phyloP scores from a whole-genome alignment of 345 rosid species.

The Gossypium turneri region DNA sequence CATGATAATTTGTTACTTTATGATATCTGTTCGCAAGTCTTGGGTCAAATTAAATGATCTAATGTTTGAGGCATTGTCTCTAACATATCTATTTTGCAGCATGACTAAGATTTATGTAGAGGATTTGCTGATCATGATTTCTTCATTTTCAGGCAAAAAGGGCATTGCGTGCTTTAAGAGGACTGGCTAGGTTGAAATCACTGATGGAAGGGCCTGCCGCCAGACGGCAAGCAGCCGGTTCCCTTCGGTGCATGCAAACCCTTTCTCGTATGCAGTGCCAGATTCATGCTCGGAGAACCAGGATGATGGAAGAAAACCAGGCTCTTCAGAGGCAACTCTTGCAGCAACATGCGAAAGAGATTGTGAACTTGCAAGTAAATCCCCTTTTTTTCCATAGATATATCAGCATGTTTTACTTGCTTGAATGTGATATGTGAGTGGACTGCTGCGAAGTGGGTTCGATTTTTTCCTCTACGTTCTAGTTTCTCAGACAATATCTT shows the following conservation, averaged over 20 bases:
- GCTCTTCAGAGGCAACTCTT: slow-evolving; percentile 83
- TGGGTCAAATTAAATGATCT: too few relatives aligned
- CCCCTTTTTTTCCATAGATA: background rate
- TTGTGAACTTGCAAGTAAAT: slow-evolving; percentile 59
- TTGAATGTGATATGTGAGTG: background rate
- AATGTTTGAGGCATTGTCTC: background rate
- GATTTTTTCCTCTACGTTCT: background rate
- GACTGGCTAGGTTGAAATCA: slow-evolving; percentile 71
- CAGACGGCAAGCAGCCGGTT: slow-evolving; percentile 73
- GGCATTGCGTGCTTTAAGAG: slow-evolving; percentile 81
- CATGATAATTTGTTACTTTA: too few relatives aligned
- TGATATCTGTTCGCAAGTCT: too few relatives aligned
- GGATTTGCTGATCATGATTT: slow-evolving; percentile 1
- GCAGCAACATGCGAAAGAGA: slow-evolving; percentile 83
- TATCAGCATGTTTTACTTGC: background rate
- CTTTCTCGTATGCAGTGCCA: slow-evolving; percentile 86
- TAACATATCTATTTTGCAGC: background rate
- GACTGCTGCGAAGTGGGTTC: background rate
- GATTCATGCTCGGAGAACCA: slow-evolving; percentile 66
- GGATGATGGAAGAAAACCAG: slow-evolving; percentile 89
- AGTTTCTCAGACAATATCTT: background rate
- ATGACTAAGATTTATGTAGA: background rate
- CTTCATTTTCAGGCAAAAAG: slow-evolving; percentile 63
- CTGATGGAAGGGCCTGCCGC: slow-evolving; percentile 79
- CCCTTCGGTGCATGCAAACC: slow-evolving; percentile 85